Evolutionary conservation across 73 alveolate species (phyloP).

Genomic region (Blepharisma stoltei): DNA sequence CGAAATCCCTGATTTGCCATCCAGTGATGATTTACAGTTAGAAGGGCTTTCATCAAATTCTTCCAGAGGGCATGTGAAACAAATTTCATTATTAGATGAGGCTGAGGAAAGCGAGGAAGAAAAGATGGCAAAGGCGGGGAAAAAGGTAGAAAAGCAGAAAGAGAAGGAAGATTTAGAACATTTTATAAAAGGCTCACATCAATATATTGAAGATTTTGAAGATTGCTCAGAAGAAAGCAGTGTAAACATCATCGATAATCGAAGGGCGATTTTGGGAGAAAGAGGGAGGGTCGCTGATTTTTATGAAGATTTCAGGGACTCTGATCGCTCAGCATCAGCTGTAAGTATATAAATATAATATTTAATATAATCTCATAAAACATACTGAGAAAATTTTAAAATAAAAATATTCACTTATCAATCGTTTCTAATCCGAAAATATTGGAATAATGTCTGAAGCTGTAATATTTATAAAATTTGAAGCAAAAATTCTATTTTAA

Average conservation of each 20-base stretch:
- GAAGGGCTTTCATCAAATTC: too few relatives aligned
- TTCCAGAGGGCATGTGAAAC: conserved; percentile 15
- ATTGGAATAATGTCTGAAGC: too few relatives aligned
- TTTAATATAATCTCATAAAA: too few relatives aligned
- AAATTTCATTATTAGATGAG: conserved; percentile 16
- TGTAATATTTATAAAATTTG: too few relatives aligned
- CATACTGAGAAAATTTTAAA: too few relatives aligned
- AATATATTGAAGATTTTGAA: background rate
- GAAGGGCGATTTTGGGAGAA: background rate
- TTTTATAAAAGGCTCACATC: background rate
- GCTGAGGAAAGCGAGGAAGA: background rate
- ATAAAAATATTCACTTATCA: too few relatives aligned
- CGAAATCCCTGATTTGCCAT: background rate
- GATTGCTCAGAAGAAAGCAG: background rate
- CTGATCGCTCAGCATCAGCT: too few relatives aligned
- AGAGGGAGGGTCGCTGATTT: background rate
- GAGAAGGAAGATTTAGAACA: background rate
- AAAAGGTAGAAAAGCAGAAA: background rate
- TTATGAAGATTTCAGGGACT: background rate
- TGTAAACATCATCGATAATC: background rate
- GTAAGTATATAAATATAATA: too few relatives aligned
- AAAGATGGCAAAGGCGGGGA: background rate
- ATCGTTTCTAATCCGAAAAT: too few relatives aligned
- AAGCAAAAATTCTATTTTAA: too few relatives aligned
- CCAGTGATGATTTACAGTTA: too few relatives aligned